Conservation (phyloP, 495 filamentous ascomycete species). For the Lichenothelia convexa region DNA sequence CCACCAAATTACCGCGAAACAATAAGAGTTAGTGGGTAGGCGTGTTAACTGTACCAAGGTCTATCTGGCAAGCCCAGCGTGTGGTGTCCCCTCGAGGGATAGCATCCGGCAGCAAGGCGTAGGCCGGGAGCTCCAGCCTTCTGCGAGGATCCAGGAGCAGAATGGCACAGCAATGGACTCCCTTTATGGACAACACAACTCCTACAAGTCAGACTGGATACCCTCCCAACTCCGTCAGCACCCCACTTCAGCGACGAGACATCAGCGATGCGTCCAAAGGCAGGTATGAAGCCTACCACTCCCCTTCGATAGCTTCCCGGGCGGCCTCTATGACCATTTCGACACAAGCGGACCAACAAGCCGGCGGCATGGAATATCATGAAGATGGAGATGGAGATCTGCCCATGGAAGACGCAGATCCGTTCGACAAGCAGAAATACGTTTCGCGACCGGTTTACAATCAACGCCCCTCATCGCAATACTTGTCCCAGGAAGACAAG, state of each 20-base stretch:
- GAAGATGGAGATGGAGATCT: slow-evolving; percentile 73
- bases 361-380: slow-evolving; percentile 17
- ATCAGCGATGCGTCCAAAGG: slow-evolving; percentile 5
- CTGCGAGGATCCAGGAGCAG: no score
- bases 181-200: background rate
- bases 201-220: slow-evolving; percentile 2
- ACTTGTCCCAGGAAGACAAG: slow-evolving; percentile 54
- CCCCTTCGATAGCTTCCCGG: slow-evolving; percentile 15
- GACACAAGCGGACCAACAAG: slow-evolving; percentile 11
- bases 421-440: slow-evolving; percentile 67
- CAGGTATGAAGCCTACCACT: slow-evolving; percentile 15
- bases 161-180: slow-evolving; percentile 4
- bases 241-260: slow-evolving; percentile 3
- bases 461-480: slow-evolving; percentile 41
- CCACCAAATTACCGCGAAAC: no score
- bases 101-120: no score
- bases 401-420: slow-evolving; percentile 81
- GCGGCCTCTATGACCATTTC: slow-evolving; percentile 18
- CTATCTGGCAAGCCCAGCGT: no score
- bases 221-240: slow-evolving; percentile 1
- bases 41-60: no score
- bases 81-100: no score
- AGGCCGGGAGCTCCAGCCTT: no score
- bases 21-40: no score
- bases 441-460: slow-evolving; percentile 51